These are phyloP conservation scores for Spergularia bocconei DNA, from an alignment of 148 eudicot genomes.

Conservation along the genomic window DNA sequence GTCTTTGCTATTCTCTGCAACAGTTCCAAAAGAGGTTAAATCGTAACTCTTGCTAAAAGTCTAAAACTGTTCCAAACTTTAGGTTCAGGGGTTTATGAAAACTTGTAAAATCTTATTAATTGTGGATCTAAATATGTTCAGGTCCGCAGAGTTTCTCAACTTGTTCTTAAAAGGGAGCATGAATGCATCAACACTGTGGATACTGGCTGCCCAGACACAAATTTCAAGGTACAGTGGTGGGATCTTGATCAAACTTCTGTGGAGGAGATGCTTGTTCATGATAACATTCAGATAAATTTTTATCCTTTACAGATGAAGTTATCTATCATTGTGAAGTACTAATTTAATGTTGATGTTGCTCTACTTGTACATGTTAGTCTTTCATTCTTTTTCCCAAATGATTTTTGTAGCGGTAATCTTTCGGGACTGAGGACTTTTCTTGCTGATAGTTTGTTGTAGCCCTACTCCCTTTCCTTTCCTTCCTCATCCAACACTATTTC, in stretches of 20 bases:
- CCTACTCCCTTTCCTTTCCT: not conserved
- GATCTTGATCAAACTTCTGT: not conserved
- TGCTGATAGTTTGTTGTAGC: too few relatives aligned
- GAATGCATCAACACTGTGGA: conserved; percentile 68
- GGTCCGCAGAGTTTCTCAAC: conserved; percentile 92
- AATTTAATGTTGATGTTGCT: too few relatives aligned
- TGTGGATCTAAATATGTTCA: conserved; percentile 29
- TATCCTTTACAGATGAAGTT: not conserved
- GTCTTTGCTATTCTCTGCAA: conserved; percentile 80
- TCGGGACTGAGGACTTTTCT: too few relatives aligned
- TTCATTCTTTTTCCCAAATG: not conserved
- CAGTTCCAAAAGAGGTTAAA: conserved; percentile 85
- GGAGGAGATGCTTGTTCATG: conserved; percentile 12
- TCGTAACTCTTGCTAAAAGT: conserved; percentile 5
- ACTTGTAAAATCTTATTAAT: not conserved
- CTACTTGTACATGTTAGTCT: too few relatives aligned
- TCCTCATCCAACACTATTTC: not conserved
- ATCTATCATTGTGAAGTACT: not conserved
- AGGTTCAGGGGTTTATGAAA: not conserved
- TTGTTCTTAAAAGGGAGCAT: conserved; percentile 87
- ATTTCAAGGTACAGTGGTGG: conserved; percentile 45
- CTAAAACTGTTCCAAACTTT: not conserved
- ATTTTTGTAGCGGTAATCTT: not conserved
- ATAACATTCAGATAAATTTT: not conserved
- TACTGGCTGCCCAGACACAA: conserved; percentile 58